phyloP scores from a whole-genome alignment of 2,329 filamentous ascomycete species.

The Decorospora gaudefroyi region DNA sequence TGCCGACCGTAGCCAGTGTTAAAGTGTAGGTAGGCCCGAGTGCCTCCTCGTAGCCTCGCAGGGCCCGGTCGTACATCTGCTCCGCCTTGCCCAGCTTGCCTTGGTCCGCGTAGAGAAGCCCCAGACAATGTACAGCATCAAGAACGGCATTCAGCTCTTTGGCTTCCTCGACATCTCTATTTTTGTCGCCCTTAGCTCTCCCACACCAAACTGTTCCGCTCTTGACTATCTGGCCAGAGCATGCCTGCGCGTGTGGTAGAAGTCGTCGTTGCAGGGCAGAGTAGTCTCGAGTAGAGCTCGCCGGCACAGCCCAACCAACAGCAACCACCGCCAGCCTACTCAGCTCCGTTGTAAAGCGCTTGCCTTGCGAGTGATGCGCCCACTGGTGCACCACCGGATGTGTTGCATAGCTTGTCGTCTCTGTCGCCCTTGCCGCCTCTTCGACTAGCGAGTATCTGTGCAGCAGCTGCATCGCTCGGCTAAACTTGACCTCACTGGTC shows the following conservation, averaged over 20 bases:
- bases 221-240: slow-evolving; percentile 9
- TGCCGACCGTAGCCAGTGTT: slow-evolving; percentile 22
- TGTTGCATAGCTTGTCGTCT: slow-evolving; percentile 19
- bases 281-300: slow-evolving; percentile 9
- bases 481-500: slow-evolving; percentile 23
- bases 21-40: slow-evolving; percentile 15
- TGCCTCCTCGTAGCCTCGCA: slow-evolving; percentile 21
- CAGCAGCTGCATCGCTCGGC: slow-evolving; percentile 24
- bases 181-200: neutral
- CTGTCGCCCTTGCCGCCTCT: slow-evolving; percentile 13
- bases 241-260: slow-evolving; percentile 21
- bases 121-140: slow-evolving; percentile 9
- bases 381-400: slow-evolving; percentile 27
- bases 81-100: slow-evolving; percentile 16
- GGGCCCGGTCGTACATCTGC: slow-evolving; percentile 23
- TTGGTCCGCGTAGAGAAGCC: slow-evolving; percentile 2
- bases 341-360: slow-evolving; percentile 16
- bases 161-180: neutral
- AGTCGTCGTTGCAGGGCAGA: slow-evolving; percentile 23
- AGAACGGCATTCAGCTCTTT: slow-evolving; percentile 15
- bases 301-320: slow-evolving; percentile 19
- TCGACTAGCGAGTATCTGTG: slow-evolving; percentile 34
- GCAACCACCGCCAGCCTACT: slow-evolving; percentile 14
- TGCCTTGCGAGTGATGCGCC: slow-evolving; percentile 19
- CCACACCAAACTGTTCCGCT: slow-evolving; percentile 3